A percentile compares a stretch with the other conserved stretches of the same genome.
Evolutionary conservation across 768 basidiomycete species (phyloP).

Genomic region (Tylopilus felleus): DNA sequence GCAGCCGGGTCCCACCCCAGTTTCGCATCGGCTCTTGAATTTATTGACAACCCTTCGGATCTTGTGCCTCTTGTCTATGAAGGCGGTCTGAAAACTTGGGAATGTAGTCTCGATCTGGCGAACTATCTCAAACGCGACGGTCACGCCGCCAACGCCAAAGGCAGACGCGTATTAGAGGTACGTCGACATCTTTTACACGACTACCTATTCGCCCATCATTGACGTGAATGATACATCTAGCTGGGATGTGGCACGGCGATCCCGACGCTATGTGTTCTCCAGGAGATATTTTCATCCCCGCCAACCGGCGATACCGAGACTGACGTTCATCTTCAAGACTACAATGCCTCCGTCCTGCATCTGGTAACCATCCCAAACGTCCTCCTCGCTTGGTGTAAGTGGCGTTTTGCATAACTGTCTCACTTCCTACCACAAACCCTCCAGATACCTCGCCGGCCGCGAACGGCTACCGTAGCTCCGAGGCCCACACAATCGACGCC

Average conservation of each 20-base stretch:
- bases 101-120: constrained; percentile 87
- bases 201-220: background rate
- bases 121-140: constrained; percentile 49
- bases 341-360: constrained; percentile 77
- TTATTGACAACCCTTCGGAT: constrained; percentile 82
- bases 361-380: constrained; percentile 80
- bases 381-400: constrained; percentile 78
- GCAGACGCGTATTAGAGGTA: constrained; percentile 72
- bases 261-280: constrained; percentile 73
- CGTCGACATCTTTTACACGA: background rate
- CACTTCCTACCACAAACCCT: background rate
- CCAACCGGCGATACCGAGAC: constrained; percentile 33
- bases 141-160: constrained; percentile 30
- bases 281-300: constrained; percentile 47
- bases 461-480: constrained; percentile 38
- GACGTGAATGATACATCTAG: constrained; percentile 37
- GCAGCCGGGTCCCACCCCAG: constrained; percentile 3
- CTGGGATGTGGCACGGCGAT: constrained; percentile 92
- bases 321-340: constrained; percentile 83
- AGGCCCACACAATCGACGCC: constrained; percentile 21
- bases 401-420: background rate
- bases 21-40: constrained; percentile 44
- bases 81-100: constrained; percentile 97
- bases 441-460: constrained; percentile 64
- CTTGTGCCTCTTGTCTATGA: constrained; percentile 91